Base-by-base conservation (phyloP, 306 rosid genomes). In the Prinsepia uniflora region DNA sequence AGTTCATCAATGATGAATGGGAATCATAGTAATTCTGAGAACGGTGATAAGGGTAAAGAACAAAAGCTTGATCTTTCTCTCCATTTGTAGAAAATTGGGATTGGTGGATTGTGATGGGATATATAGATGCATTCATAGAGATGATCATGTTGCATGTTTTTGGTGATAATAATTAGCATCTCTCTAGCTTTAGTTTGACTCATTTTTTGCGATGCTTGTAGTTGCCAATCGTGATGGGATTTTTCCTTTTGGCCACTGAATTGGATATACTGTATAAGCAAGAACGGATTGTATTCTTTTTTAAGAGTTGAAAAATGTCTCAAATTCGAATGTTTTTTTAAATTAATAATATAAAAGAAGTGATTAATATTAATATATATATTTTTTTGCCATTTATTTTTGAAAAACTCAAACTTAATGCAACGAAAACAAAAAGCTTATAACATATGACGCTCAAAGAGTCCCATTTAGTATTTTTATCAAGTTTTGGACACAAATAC, bases 11-110 rank as follows among this genome's bases (percentile, higher is more conserved):
- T 22, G 77, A 72, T 34, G 62, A 75, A 17, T 11, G 55, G 41
- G 42, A 56, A 58, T 67, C 76, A 80, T 34, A 71, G 67, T 50
- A 71, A 70, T 50, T 30, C 50, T 68, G 82, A 76, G 74, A 77
- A 54, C 57, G 41, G 72, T 76, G 75, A 68, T 18, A 75, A 79
- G 78, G 83, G 78, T 30, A 77, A 65, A 22, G 87, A 86, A 47
- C 83, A 82, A 55, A 86, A 79, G 44, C 92, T 92, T 82, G 95
- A 92, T 75, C 86, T 92, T 72, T 89, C 95, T 76, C 96, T 89
- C 58, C 94, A 80, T 78, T 77, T 92, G 75, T 89, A 89, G 64
- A 34, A 59, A 34, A 59, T 8, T 4, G 85, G 75, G 30, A 50
- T 55, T 8, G 47, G 47, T 56, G 36, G 22, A 57, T 55, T 10